Percentiles rank a stretch among this genome's conserved stretches.
Conservation (phyloP, 2,329 filamentous ascomycete species). For the Sporothrix protearum region DNA sequence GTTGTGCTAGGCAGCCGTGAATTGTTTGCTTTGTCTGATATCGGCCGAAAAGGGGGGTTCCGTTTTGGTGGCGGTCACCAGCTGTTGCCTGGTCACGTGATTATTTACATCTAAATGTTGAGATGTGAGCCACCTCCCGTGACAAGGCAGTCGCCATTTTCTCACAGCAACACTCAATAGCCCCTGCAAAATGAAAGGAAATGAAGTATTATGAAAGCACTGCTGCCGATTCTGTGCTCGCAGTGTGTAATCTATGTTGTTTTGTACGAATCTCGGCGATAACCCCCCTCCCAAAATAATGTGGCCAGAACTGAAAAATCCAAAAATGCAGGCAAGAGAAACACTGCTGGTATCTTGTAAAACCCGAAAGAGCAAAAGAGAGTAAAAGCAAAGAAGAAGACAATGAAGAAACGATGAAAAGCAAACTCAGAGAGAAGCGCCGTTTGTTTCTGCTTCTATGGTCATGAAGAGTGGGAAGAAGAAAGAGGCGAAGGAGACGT, state of each 20-base stretch:
- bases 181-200: not conserved
- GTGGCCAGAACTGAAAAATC: not conserved
- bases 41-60: not conserved
- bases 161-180: not conserved
- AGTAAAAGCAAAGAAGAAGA: not conserved
- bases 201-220: not conserved
- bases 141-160: not conserved
- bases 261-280: not conserved
- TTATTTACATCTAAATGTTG: not conserved
- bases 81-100: not conserved
- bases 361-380: not conserved
- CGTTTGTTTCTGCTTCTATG: not conserved
- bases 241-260: not conserved
- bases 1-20: not conserved
- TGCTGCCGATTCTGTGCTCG: not conserved
- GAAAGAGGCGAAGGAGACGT: not conserved
- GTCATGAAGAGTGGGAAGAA: no score
- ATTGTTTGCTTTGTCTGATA: not conserved
- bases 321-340: not conserved
- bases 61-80: not conserved
- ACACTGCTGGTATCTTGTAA: constrained; percentile 8
- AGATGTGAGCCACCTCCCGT: not conserved
- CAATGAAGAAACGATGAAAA: no score
- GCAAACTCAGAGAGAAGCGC: not conserved
- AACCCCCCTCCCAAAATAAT: no score